Percentiles rank a stretch among this genome's conserved stretches.
Conservation (phyloP, 768 basidiomycete species). For the Mycena epipterygia region DNA sequence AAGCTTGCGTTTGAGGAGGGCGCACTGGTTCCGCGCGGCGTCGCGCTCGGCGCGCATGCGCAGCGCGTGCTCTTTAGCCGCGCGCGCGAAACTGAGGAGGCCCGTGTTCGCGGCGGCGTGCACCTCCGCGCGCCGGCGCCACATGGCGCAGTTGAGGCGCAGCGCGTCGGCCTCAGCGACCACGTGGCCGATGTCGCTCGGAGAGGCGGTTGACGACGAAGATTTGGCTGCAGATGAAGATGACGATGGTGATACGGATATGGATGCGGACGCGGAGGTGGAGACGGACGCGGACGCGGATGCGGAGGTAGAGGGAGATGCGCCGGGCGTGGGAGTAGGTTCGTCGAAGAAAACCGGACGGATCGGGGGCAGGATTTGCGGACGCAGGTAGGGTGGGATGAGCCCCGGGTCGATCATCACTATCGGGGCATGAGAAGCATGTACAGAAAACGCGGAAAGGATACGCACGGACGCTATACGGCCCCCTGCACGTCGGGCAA, state of each 20-base stretch:
- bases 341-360: slow-evolving; percentile 68
- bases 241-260: no score
- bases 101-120: slow-evolving; percentile 63
- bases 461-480: slow-evolving; percentile 67
- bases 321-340: slow-evolving; percentile 16
- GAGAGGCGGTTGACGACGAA: slow-evolving; percentile 18
- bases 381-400: slow-evolving; percentile 71
- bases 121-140: slow-evolving; percentile 64
- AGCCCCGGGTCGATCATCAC: slow-evolving; percentile 61
- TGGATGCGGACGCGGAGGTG: neutral
- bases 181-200: slow-evolving; percentile 42
- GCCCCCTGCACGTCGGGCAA: slow-evolving; percentile 70
- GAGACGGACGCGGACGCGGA: neutral
- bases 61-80: slow-evolving; percentile 44
- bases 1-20: slow-evolving; percentile 27
- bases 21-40: neutral
- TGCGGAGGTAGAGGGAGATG: neutral
- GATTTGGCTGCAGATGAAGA: neutral
- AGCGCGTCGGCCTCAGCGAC: slow-evolving; percentile 59
- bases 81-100: slow-evolving; percentile 58
- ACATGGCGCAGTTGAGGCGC: slow-evolving; percentile 57
- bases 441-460: slow-evolving; percentile 1
- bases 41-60: slow-evolving; percentile 30
- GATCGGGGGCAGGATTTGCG: slow-evolving; percentile 68
- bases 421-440: slow-evolving; percentile 42